Evolutionary conservation across 768 basidiomycete genomes (phyloP).

Genomic region (Suillus discolor): DNA sequence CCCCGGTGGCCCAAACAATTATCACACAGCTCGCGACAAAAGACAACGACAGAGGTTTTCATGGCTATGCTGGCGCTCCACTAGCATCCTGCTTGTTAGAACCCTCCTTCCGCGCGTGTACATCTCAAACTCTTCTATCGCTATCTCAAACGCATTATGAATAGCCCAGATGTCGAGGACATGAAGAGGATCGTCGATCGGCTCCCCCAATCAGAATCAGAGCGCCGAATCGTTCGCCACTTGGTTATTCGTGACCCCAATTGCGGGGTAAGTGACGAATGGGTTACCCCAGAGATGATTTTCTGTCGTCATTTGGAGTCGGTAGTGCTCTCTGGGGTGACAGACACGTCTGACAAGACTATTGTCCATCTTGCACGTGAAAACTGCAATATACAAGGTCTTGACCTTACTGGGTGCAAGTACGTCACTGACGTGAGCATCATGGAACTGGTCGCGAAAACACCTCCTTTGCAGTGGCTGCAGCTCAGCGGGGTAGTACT

Average conservation of each 20-base stretch:
- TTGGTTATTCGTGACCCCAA: slow-evolving; percentile 51
- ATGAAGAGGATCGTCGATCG: slow-evolving; percentile 63
- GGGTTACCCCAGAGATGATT: slow-evolving; percentile 57
- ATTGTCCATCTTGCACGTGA: slow-evolving; percentile 61
- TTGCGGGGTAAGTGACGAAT: slow-evolving; percentile 54
- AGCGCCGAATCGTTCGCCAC: slow-evolving; percentile 61
- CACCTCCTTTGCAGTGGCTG: slow-evolving; percentile 71
- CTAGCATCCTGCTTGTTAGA: slow-evolving; percentile 4
- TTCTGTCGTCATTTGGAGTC: slow-evolving; percentile 69
- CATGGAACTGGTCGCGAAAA: slow-evolving; percentile 67
- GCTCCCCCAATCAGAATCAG: slow-evolving; percentile 58
- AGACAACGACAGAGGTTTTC: not conserved
- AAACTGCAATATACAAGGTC: slow-evolving; percentile 68
- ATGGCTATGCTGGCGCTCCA: slow-evolving; percentile 1
- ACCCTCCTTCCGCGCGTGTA: not conserved
- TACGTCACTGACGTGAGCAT: slow-evolving; percentile 79
- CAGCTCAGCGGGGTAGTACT: slow-evolving; percentile 71
- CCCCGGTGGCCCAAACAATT: slow-evolving; percentile 1
- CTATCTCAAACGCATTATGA: slow-evolving; percentile 20
- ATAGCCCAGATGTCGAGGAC: slow-evolving; percentile 40
- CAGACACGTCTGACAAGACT: slow-evolving; percentile 68
- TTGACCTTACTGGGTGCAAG: slow-evolving; percentile 78
- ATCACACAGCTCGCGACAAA: not conserved
- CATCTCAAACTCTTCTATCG: not conserved
- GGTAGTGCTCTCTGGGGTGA: slow-evolving; percentile 67